phyloP scores from a whole-genome alignment of 768 basidiomycete species.

The Serendipita sp. region DNA sequence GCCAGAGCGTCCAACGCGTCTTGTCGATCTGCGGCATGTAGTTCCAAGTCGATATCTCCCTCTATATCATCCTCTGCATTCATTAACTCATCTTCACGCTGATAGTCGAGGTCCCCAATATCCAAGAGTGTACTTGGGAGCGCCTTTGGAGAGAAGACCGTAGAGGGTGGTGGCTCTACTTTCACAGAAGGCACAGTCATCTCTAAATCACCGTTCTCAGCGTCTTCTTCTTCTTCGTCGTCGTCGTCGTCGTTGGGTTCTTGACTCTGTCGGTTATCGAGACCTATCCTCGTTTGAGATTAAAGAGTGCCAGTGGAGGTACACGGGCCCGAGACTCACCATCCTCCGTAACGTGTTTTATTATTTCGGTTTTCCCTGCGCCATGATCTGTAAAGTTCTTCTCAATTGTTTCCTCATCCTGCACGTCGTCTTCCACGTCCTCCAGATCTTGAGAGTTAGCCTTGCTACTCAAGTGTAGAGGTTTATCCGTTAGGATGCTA shows the following conservation, averaged over 20 bases:
- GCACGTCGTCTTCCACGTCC: slow-evolving; percentile 15
- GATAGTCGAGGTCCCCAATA: background rate
- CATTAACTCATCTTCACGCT: background rate
- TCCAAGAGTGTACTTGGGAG: background rate
- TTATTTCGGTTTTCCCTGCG: background rate
- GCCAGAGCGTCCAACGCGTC: slow-evolving; percentile 82
- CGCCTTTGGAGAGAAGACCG: background rate
- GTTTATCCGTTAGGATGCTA: slow-evolving; percentile 8
- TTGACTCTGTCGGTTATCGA: slow-evolving; percentile 14
- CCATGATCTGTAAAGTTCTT: slow-evolving; percentile 10
- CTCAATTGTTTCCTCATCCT: slow-evolving; percentile 17
- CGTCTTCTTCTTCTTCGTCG: slow-evolving; percentile 17
- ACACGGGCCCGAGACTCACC: background rate
- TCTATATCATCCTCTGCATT: slow-evolving; percentile 23
- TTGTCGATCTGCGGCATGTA: slow-evolving; percentile 66
- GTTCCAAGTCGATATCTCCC: slow-evolving; percentile 27
- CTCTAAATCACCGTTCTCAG: background rate
- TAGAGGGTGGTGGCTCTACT: background rate
- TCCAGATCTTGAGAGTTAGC: slow-evolving; percentile 12
- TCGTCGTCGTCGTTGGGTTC: slow-evolving; percentile 8
- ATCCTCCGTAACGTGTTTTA: slow-evolving; percentile 10
- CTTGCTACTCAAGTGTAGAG: background rate
- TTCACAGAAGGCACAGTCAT: background rate
- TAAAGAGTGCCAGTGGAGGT: background rate
- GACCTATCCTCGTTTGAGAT: slow-evolving; percentile 7